These are phyloP conservation scores for Desmodesmus armatus DNA, from an alignment of 139 green algal species.

Conservation along the genomic window DNA sequence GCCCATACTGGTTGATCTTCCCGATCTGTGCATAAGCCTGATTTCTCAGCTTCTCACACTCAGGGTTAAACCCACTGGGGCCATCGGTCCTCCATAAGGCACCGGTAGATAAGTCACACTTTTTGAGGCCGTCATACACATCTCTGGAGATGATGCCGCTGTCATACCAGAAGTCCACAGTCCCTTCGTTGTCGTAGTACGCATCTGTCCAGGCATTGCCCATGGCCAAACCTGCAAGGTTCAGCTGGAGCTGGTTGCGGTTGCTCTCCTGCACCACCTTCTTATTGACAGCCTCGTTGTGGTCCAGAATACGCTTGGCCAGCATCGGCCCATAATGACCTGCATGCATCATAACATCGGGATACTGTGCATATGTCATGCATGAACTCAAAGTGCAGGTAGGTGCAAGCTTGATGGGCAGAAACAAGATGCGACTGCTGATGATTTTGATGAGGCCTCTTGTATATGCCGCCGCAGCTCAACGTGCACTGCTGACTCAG, in stretches of 20 bases:
- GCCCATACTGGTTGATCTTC: not conserved
- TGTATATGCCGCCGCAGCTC: no score
- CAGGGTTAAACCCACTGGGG: not conserved
- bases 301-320: not conserved
- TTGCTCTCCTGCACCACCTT: not conserved
- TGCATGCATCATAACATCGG: no score
- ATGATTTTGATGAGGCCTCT: no score
- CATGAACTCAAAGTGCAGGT: no score
- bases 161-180: not conserved
- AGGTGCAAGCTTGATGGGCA: no score
- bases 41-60: not conserved
- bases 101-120: not conserved
- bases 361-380: no score
- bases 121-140: not conserved
- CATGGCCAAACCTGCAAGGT: not conserved
- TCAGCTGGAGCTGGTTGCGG: not conserved
- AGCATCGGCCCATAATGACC: not conserved
- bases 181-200: not conserved
- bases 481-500: no score
- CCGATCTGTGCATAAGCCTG: not conserved
- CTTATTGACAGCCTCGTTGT: no score
- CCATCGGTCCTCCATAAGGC: not conserved
- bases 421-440: no score
- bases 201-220: not conserved
- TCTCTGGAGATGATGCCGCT: not conserved